Conservation (phyloP, 257 asterid species). For the Scutellaria barbata region DNA sequence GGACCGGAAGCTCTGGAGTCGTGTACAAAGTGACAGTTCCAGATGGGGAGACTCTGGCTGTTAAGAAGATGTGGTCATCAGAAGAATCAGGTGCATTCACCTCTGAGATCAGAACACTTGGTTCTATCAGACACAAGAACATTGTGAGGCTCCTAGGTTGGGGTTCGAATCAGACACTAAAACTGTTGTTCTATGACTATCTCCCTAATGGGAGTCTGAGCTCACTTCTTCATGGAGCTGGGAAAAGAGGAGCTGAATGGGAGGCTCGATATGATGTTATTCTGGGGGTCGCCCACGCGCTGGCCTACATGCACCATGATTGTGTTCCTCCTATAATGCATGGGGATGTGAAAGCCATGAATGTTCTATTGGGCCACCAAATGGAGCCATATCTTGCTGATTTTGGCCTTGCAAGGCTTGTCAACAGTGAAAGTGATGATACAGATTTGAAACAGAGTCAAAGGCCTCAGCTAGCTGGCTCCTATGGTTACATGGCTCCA, state of each 20-base stretch:
- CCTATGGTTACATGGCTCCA: slow-evolving; percentile 99
- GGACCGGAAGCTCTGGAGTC: slow-evolving; percentile 98
- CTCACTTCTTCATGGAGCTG: slow-evolving; percentile 89
- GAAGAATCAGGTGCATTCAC: slow-evolving; percentile 77
- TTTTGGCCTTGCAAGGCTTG: slow-evolving; percentile 85
- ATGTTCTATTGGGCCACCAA: slow-evolving; percentile 70
- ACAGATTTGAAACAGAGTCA: slow-evolving; percentile 57
- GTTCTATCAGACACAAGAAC: slow-evolving; percentile 92
- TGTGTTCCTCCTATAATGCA: slow-evolving; percentile 94
- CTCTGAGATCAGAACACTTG: slow-evolving; percentile 79
- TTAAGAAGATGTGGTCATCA: slow-evolving; percentile 95
- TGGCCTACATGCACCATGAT: slow-evolving; percentile 88
- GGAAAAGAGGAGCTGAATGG: slow-evolving; percentile 90
- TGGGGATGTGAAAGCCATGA: slow-evolving; percentile 98
- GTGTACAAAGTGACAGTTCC: slow-evolving; percentile 77
- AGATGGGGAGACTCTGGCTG: slow-evolving; percentile 72
- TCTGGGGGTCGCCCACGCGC: slow-evolving; percentile 87
- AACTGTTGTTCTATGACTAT: slow-evolving; percentile 83
- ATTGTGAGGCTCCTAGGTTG: slow-evolving; percentile 89
- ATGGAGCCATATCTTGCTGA: slow-evolving; percentile 94
- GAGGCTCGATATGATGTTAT: slow-evolving; percentile 74
- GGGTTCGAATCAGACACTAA: slow-evolving; percentile 79
- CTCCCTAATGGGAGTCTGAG: slow-evolving; percentile 97
- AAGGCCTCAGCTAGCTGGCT: slow-evolving; percentile 88
- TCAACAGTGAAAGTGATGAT: slow-evolving; percentile 38